These are phyloP conservation scores for Melanogaster broomeanus DNA, from an alignment of 768 basidiomycete genomes.

Conservation along the genomic window DNA sequence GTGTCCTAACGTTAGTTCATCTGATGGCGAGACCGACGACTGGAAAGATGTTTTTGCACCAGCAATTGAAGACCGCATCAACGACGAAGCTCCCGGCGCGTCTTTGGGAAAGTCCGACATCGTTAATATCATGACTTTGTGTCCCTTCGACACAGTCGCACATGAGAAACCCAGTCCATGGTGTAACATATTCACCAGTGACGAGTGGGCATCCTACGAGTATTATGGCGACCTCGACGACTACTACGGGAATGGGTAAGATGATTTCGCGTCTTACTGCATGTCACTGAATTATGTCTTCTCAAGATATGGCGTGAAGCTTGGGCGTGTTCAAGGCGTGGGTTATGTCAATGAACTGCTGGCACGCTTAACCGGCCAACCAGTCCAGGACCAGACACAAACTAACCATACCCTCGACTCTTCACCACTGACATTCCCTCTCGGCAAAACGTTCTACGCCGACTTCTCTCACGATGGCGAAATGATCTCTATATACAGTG, in stretches of 20 bases:
- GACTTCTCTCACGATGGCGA: slow-evolving; percentile 86
- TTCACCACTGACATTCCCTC: slow-evolving; percentile 66
- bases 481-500: slow-evolving; percentile 68
- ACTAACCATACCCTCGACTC: slow-evolving; percentile 73
- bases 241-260: slow-evolving; percentile 69
- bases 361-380: slow-evolving; percentile 62
- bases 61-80: slow-evolving; percentile 56
- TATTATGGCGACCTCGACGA: slow-evolving; percentile 71
- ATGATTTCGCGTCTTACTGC: neutral
- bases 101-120: slow-evolving; percentile 55
- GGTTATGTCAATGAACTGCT: slow-evolving; percentile 85
- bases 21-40: slow-evolving; percentile 40
- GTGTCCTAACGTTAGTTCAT: slow-evolving; percentile 57
- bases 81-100: slow-evolving; percentile 60
- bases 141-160: slow-evolving; percentile 68
- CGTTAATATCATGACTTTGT: slow-evolving; percentile 61
- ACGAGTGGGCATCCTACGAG: slow-evolving; percentile 63
- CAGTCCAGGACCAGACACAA: slow-evolving; percentile 67
- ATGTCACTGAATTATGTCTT: neutral
- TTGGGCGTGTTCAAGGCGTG: slow-evolving; percentile 74
- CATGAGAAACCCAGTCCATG: slow-evolving; percentile 52
- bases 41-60: slow-evolving; percentile 57
- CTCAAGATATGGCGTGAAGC: slow-evolving; percentile 55
- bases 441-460: slow-evolving; percentile 60
- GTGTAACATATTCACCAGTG: slow-evolving; percentile 61